Percentiles rank a stretch among this genome's conserved stretches.
Evolutionary conservation across 2,329 filamentous ascomycete genomes (phyloP).

Genomic region (Lasiodiplodia hormozganensis): DNA sequence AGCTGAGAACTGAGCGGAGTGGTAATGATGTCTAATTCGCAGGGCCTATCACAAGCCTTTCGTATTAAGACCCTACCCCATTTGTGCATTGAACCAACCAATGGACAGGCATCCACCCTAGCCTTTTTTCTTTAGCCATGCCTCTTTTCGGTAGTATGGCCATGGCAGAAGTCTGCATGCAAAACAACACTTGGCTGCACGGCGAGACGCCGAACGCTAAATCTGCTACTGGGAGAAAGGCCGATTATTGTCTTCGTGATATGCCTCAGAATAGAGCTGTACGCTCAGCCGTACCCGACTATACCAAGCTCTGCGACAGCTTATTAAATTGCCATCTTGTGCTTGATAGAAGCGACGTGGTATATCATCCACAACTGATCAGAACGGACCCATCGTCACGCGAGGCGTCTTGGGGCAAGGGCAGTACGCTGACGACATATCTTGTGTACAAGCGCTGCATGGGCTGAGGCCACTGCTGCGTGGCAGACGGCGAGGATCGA

Average conservation of each 20-base stretch:
- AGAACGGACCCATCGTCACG: not conserved
- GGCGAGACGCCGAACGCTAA: not conserved
- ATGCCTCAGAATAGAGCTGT: not conserved
- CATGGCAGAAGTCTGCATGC: not conserved
- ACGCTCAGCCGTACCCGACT: not conserved
- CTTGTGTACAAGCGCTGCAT: not conserved
- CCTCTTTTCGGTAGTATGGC: conserved; percentile 3
- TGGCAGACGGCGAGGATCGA: not conserved
- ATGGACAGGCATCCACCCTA: not conserved
- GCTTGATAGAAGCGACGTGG: not conserved
- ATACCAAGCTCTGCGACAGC: not conserved
- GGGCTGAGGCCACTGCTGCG: not conserved
- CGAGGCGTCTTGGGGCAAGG: not conserved
- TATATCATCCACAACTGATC: conserved; percentile 2
- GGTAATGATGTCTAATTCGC: not conserved
- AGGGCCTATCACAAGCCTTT: not conserved
- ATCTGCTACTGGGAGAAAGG: not conserved
- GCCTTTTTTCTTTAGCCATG: conserved; percentile 1
- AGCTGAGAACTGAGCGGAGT: not conserved
- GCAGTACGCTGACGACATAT: not conserved
- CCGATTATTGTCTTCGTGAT: not conserved
- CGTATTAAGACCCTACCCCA: not conserved
- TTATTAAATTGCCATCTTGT: not conserved
- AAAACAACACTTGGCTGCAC: not conserved
- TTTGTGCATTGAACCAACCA: not conserved